Evolutionary conservation across 495 filamentous ascomycete species (phyloP).

Genomic region (Penicillium taxi): DNA sequence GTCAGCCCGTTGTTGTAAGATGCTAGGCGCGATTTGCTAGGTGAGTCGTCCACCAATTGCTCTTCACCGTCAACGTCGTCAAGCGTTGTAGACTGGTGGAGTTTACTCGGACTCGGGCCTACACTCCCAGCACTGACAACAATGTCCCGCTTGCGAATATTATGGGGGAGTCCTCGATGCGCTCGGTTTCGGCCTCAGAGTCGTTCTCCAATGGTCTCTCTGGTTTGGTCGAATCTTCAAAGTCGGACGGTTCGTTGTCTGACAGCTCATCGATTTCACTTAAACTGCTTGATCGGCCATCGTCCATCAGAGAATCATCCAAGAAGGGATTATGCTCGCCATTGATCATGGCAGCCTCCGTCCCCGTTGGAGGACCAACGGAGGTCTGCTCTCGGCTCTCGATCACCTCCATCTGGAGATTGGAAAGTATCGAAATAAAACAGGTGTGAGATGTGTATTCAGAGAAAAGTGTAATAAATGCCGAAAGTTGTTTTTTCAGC

Average conservation of each 20-base stretch:
- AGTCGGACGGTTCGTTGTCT: slow-evolving; percentile 52
- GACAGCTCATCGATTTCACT: slow-evolving; percentile 84
- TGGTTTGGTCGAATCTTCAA: slow-evolving; percentile 38
- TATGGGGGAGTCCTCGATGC: slow-evolving; percentile 88
- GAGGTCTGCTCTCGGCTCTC: slow-evolving; percentile 34
- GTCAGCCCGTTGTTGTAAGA: slow-evolving; percentile 27
- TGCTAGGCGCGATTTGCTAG: slow-evolving; percentile 30
- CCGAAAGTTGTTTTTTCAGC: slow-evolving; percentile 11
- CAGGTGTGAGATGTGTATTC: slow-evolving; percentile 1
- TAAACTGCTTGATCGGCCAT: slow-evolving; percentile 61
- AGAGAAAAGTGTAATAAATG: slow-evolving; percentile 2
- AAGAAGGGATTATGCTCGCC: slow-evolving; percentile 33
- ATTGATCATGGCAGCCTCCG: slow-evolving; percentile 30
- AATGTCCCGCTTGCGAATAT: slow-evolving; percentile 55
- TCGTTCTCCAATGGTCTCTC: slow-evolving; percentile 55
- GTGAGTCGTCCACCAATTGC: slow-evolving; percentile 31
- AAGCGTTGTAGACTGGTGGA: slow-evolving; percentile 45
- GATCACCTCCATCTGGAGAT: slow-evolving; percentile 33
- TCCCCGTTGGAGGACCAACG: slow-evolving; percentile 27
- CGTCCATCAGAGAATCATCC: slow-evolving; percentile 34
- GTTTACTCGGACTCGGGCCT: slow-evolving; percentile 61
- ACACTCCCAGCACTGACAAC: slow-evolving; percentile 43
- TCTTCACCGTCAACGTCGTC: slow-evolving; percentile 39
- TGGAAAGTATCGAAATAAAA: slow-evolving; percentile 1
- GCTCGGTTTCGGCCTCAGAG: slow-evolving; percentile 97